Percentiles rank a stretch among this genome's conserved stretches.
Evolutionary conservation across 2,329 filamentous ascomycete species (phyloP).

Genomic region (Moelleriella libera): DNA sequence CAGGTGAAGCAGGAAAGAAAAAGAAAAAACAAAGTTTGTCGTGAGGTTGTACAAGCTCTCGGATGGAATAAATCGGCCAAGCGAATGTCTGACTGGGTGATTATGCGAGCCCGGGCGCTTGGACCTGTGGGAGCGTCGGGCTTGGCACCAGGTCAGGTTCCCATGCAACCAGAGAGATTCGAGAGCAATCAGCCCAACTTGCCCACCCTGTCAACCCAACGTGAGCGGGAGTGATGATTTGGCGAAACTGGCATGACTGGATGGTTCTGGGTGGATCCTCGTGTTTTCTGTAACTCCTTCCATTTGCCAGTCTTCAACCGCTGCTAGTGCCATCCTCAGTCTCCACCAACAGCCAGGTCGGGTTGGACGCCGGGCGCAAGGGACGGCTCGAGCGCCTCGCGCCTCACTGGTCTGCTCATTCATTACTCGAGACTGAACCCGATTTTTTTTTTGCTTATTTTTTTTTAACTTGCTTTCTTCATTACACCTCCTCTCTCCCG

Average conservation of each 20-base stretch:
- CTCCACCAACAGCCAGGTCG: no score
- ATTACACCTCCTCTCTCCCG: no score
- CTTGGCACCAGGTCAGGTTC: neutral
- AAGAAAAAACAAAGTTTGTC: neutral
- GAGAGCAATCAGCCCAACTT: no score
- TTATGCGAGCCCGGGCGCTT: neutral
- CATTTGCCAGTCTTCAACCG: neutral
- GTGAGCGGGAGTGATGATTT: neutral
- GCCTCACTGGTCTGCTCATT: neutral
- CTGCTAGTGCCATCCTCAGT: no score
- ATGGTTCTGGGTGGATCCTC: neutral
- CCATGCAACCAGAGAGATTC: no score
- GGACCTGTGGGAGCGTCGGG: neutral
- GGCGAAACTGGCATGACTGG: neutral
- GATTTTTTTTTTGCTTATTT: neutral
- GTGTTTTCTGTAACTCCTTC: neutral
- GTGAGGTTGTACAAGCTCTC: neutral
- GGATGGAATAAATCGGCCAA: no score
- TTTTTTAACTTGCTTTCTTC: neutral
- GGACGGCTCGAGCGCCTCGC: conserved; percentile 3
- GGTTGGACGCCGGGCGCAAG: neutral
- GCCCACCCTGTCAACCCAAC: neutral
- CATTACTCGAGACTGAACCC: neutral
- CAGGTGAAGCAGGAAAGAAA: neutral
- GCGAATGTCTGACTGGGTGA: neutral